Evolutionary conservation across 2,329 filamentous ascomycete species (phyloP), one percentile per base, ranked within the genome.

Genomic region (Rutstroemia sp.): DNA sequence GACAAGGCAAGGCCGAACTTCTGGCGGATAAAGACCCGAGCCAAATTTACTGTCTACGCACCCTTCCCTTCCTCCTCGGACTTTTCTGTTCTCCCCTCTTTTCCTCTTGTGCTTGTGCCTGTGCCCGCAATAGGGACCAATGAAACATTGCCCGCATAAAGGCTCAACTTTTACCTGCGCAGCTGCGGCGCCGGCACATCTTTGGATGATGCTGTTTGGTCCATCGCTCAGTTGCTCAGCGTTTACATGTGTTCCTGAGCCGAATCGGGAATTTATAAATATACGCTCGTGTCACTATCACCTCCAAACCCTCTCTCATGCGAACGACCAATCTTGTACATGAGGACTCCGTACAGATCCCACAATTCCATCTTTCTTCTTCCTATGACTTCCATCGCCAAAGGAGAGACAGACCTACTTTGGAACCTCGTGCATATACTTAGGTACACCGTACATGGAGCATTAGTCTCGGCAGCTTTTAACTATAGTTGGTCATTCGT

Each of bases 311-410:
- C 42, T 21, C n/a, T 12, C 23, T 39, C 49, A 42, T 51, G 49
- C 49, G 42, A 44, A 46, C 17, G 12, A n/a, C 39, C 16, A 51
- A 10, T 17, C 12, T 21, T 23, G 42, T 6, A 14, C 23, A 48
- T 9, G 12, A 46, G n/a, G 14, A 10, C 50, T 27, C 42, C n/a
- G 36, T 34, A 19, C 34, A 17, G 42, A 38, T 16, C 39, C 36
- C 19, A 49, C 45, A 55, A 50, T 40, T 49, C 17, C 23, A 36
- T 55, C 46, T 55, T 39, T 55, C 46, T 50, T 42, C 38, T 55
- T 55, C 52, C 48, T 49, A 14, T 14, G 14, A 17, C 21, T 55
- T 55, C 52, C 17, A 55, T 50, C 38, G n/a, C 39, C 42, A 36
- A 19, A 17, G n/a, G 21, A 46, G 42, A 46, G 42, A 46, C 12